Conservation (phyloP, 2,329 filamentous ascomycete species). For the Alternaria brassicicola region DNA sequence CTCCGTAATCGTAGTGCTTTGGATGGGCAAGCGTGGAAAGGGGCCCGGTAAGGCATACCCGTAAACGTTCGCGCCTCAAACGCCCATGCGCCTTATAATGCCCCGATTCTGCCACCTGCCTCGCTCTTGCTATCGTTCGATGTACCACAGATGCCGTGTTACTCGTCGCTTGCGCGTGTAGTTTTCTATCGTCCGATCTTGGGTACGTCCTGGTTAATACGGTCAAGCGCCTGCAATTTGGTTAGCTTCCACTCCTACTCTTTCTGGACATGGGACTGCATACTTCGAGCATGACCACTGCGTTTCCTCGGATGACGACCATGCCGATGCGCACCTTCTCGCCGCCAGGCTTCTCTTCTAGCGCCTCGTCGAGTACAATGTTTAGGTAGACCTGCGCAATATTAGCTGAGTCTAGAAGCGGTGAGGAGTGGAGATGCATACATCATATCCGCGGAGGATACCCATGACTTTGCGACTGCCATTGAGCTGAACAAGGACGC, state of each 20-base stretch:
- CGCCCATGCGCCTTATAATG: slow-evolving; percentile 25
- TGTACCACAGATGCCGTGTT: not conserved
- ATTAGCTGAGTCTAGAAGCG: slow-evolving; percentile 1
- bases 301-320: slow-evolving; percentile 97
- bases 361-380: slow-evolving; percentile 94
- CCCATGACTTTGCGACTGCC: slow-evolving; percentile 97
- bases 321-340: slow-evolving; percentile 91
- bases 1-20: slow-evolving; percentile 8
- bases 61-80: slow-evolving; percentile 27
- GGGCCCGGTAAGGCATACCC: slow-evolving; percentile 27
- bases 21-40: slow-evolving; percentile 3
- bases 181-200: slow-evolving; percentile 38
- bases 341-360: slow-evolving; percentile 90
- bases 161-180: slow-evolving; percentile 1
- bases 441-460: slow-evolving; percentile 93
- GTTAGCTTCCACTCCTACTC: slow-evolving; percentile 14
- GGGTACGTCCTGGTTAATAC: slow-evolving; percentile 44
- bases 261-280: not conserved
- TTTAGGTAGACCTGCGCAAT: slow-evolving; percentile 85
- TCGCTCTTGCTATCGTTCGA: not conserved
- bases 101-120: slow-evolving; percentile 10
- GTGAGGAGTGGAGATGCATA: slow-evolving; percentile 54
- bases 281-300: slow-evolving; percentile 94
- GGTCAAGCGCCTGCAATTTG: slow-evolving; percentile 39
- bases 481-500: slow-evolving; percentile 96